Evolutionary conservation across 73 alveolate genomes (phyloP).

Genomic region (Paramecium tetraurelia): DNA sequence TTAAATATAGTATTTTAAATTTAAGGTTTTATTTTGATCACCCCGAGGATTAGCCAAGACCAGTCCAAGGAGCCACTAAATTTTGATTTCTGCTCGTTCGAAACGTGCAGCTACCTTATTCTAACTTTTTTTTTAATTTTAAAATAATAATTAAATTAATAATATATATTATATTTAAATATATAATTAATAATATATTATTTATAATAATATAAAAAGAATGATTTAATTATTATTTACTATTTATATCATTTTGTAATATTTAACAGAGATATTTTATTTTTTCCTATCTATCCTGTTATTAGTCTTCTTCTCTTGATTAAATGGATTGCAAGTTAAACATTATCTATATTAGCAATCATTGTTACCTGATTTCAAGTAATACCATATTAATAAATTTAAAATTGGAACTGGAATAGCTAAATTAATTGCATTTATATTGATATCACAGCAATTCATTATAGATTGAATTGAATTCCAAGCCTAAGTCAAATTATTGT

Average conservation of each 20-base stretch:
- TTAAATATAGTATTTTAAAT: no score
- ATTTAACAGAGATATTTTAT: conserved; percentile 38
- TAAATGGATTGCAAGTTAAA: not conserved
- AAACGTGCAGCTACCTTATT: not conserved
- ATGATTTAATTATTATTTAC: not conserved
- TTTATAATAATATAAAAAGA: no score
- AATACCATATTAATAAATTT: conserved; percentile 24
- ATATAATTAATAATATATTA: no score
- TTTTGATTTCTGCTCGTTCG: not conserved
- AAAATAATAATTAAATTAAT: no score
- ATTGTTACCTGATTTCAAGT: not conserved
- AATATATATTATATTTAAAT: no score
- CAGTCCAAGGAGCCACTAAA: no score
- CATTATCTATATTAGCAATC: not conserved
- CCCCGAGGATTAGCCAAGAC: not conserved
- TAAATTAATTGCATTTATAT: not conserved
- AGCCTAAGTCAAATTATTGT: not conserved
- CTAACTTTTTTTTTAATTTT: no score
- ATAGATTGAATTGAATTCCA: not conserved
- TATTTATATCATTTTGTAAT: conserved; percentile 19
- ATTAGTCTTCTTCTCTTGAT: conserved; percentile 29
- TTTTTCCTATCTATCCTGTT: conserved; percentile 24
- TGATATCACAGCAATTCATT: not conserved
- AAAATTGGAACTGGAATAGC: not conserved
- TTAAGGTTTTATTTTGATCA: no score